Base-by-base conservation (phyloP, 441 rosid species). In the Hypseocharis bilobata region DNA sequence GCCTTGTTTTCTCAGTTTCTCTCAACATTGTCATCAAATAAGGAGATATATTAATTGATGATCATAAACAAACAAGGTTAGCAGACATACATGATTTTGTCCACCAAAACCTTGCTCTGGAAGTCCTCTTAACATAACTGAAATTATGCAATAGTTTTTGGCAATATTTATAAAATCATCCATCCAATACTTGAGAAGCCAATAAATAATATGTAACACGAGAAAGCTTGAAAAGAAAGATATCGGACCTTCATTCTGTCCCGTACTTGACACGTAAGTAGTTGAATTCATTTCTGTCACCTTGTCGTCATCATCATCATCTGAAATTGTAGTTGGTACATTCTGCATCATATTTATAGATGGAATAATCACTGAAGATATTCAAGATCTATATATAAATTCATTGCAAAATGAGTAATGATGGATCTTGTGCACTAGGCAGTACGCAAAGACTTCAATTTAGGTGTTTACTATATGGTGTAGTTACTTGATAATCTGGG, bases 251-350 rank as follows among this genome's bases (percentile, higher is more conserved):
- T 55, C 32, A 55, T 25, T 55, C 60, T 55, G 60, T 25, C 26
- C 3, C 32, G 16, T 6, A 55, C 32, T 55, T 55, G 60, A 55
- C 6, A 10, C 19, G 26, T 55, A 13, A 4, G 17, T 55, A 25
- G 60, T 25, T 23, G 19, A 55, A 13, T 11, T 55, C 60, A 5
- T 13, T 14, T 40, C 47, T 40, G 47, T 14, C n/a, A n/a, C 13
- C 47, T 36, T 14, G 11, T 38, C 44, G 10, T 36, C 44, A 2
- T 52, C 59, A 25, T 54, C 59, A 25, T 55, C 60, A 26, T 55
- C 60, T 55, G 60, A 55, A 55, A 55, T 55, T 25, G 60, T 55
- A 25, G 13, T 14, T 10, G 60, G 26, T 5, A 55, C 60, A 55
- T 25, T 26, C 60, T 55, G 32, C 60, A 26, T 25, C 60, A 55